phyloP scores from a whole-genome alignment of 2,329 filamentous ascomycete genomes.

The Xylaria sp. region DNA sequence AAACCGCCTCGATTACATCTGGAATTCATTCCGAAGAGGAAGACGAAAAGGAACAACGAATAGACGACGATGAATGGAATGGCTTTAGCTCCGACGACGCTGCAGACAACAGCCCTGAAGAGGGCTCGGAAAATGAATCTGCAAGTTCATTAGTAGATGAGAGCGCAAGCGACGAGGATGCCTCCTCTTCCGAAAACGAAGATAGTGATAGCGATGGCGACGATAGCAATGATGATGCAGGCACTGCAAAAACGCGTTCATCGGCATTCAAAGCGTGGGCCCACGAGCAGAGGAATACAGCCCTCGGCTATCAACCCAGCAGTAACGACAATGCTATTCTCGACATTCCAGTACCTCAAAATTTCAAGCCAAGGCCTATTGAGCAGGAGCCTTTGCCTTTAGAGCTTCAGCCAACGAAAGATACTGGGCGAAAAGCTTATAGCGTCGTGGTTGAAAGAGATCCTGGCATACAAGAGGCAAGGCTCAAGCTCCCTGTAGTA shows the following conservation, averaged over 20 bases:
- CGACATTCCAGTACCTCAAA: conserved; percentile 65
- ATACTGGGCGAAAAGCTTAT: conserved; percentile 75
- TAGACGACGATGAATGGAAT: conserved; percentile 67
- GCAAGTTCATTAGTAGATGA: conserved; percentile 45
- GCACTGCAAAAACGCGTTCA: conserved; percentile 53
- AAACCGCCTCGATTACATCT: conserved; percentile 34
- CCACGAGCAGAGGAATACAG: conserved; percentile 83
- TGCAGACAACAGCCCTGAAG: conserved; percentile 41
- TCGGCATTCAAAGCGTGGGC: conserved; percentile 96
- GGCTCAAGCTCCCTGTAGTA: conserved; percentile 86
- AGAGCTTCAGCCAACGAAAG: conserved; percentile 70
- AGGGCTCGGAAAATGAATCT: conserved; percentile 45
- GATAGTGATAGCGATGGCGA: conserved; percentile 50
- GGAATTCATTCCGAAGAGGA: conserved; percentile 39
- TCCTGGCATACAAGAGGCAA: conserved; percentile 78
- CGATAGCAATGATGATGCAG: conserved; percentile 46
- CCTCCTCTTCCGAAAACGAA: conserved; percentile 48
- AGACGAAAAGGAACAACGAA: conserved; percentile 25
- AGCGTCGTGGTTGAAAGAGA: conserved; percentile 76
- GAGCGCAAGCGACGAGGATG: conserved; percentile 41
- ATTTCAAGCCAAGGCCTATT: conserved; percentile 72
- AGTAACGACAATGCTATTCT: conserved; percentile 55
- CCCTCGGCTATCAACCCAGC: conserved; percentile 71
- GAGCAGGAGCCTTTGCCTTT: conserved; percentile 77
- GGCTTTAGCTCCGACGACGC: conserved; percentile 66